Percentiles rank a stretch among this genome's conserved stretches.
phyloP scores from a whole-genome alignment of 2,329 filamentous ascomycete species.

The Zymoseptoria ardabiliae region DNA sequence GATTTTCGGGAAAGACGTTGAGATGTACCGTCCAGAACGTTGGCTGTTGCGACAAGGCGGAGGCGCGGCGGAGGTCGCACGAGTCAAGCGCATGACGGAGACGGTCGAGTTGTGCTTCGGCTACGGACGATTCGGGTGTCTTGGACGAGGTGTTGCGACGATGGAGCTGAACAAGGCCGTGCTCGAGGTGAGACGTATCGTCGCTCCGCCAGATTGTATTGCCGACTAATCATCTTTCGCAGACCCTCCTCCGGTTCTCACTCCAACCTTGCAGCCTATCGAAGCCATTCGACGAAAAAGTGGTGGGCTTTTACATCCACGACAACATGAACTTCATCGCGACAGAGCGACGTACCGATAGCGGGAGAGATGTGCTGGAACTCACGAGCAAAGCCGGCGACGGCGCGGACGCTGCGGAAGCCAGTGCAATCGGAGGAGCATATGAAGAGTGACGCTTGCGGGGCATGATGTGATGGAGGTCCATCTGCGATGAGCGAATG shows the following conservation, averaged over 20 bases:
- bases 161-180: conserved; percentile 36
- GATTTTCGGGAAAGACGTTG: conserved; percentile 32
- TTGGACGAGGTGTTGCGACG: conserved; percentile 31
- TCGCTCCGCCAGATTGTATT: not conserved
- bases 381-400: not conserved
- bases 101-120: conserved; percentile 32
- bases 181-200: conserved; percentile 26
- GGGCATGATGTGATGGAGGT: not conserved
- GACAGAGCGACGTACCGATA: conserved; percentile 22
- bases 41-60: conserved; percentile 27
- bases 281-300: conserved; percentile 32
- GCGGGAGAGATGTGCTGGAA: not conserved
- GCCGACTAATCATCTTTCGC: not conserved
- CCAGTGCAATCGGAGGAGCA: not conserved
- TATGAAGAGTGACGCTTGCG: not conserved
- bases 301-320: conserved; percentile 33
- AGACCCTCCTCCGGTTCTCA: conserved; percentile 32
- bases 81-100: conserved; percentile 30
- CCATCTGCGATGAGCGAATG: not conserved
- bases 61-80: conserved; percentile 22
- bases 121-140: conserved; percentile 32
- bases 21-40: conserved; percentile 33
- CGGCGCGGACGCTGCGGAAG: not conserved
- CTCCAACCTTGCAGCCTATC: conserved; percentile 32
- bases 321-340: conserved; percentile 33